Conservation (phyloP, 1,139 yeast genomes). For the Yamadazyma conglobata region DNA sequence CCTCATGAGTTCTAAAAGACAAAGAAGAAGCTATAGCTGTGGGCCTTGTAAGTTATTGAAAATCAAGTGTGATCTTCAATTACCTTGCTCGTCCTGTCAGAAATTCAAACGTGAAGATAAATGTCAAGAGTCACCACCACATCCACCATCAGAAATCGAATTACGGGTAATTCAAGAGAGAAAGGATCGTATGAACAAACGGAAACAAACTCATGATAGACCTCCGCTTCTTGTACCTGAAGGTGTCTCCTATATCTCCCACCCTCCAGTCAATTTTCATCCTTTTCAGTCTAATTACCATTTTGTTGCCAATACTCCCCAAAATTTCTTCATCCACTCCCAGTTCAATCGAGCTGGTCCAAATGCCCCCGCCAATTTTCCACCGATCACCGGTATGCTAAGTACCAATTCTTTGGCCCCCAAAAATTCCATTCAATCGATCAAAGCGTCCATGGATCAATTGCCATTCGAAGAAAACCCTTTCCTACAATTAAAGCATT, state of each 20-base stretch:
- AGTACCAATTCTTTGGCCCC: slow-evolving; percentile 1
- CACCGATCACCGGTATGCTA: slow-evolving; percentile 2
- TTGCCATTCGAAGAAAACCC: slow-evolving; percentile 4
- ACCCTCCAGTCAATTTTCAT: neutral
- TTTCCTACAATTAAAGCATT: slow-evolving; percentile 3
- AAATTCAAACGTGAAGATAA: slow-evolving; percentile 38
- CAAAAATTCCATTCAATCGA: slow-evolving; percentile 1
- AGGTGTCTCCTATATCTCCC: neutral
- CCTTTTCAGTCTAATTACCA: slow-evolving; percentile 1
- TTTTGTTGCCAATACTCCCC: slow-evolving; percentile 2
- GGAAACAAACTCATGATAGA: slow-evolving; percentile 7
- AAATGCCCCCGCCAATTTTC: neutral
- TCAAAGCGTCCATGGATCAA: neutral
- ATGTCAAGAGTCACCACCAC: slow-evolving; percentile 42
- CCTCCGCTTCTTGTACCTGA: too few relatives aligned
- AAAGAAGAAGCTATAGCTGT: slow-evolving; percentile 52
- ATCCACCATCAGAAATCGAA: slow-evolving; percentile 40
- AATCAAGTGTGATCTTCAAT: slow-evolving; percentile 49
- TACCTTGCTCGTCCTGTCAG: slow-evolving; percentile 49
- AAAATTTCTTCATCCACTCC: slow-evolving; percentile 1
- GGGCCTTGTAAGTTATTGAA: slow-evolving; percentile 54
- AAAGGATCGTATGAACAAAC: slow-evolving; percentile 18
- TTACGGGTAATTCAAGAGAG: slow-evolving; percentile 22
- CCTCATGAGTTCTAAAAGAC: slow-evolving; percentile 22
- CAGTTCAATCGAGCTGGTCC: neutral